Conservation (phyloP, 108 stramenopile genomes). For the Pseudonitzschia pungens region DNA sequence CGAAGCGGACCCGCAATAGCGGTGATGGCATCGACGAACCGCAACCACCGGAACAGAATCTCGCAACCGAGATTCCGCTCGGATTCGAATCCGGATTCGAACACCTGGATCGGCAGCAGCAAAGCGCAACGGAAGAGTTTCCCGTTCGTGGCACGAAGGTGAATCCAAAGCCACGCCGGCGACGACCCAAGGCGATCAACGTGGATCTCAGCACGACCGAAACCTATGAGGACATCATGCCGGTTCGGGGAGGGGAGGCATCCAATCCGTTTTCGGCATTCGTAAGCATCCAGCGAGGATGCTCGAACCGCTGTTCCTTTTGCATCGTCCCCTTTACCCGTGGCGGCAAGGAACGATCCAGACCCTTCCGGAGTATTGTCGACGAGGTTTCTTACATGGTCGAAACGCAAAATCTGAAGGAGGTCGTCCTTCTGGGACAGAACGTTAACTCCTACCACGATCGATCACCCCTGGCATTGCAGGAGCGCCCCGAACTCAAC, state of each 20-base stretch:
- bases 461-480: conserved; percentile 44
- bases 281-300: conserved; percentile 96
- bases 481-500: conserved; percentile 28
- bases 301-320: conserved; percentile 85
- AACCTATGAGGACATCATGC: conserved; percentile 96
- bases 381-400: conserved; percentile 74
- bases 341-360: conserved; percentile 89
- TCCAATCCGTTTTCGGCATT: conserved; percentile 69
- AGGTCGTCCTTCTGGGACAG: conserved; percentile 94
- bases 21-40: not conserved
- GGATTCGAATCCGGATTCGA: no score
- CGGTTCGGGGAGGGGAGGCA: conserved; percentile 68
- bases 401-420: conserved; percentile 85
- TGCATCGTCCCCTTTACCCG: conserved; percentile 99
- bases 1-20: not conserved
- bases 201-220: conserved; percentile 93
- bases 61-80: not conserved
- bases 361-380: conserved; percentile 86
- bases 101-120: not conserved
- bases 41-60: not conserved
- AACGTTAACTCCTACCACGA: conserved; percentile 99
- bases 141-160: not conserved
- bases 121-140: not conserved
- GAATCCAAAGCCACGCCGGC: conserved; percentile 10
- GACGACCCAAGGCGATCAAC: conserved; percentile 60